Base-by-base conservation (phyloP, 352 stramenopile genomes). In the Nothophytophthora sp. region DNA sequence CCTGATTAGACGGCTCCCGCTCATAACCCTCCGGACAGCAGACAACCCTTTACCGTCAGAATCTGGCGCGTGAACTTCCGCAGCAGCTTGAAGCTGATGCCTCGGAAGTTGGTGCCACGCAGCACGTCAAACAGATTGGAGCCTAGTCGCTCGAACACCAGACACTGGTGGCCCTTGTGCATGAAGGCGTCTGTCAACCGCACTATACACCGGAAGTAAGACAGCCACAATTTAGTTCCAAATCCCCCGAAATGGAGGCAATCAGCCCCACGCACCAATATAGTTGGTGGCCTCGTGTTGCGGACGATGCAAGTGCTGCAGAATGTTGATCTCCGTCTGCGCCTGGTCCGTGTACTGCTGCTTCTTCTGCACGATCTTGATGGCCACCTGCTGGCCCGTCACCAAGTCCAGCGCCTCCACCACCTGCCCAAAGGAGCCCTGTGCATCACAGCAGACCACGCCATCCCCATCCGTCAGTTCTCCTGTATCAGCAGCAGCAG, bases 321-420 rank as follows among this genome's bases (percentile, higher is more conserved):
- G 69, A 18, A 99, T 89, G 41, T 82, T 82, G 59, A 99, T 98
- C 74, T 99, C 98, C 9, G 90, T 98, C 80, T 98, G 92, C 5
- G 97, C 97, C 63, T 99, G 97, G 41, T 93, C 72, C 18, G 92
- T 90, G 63, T 99, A 99, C 38, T 96, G 90, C 60, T 97, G 97
- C 56, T 98, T 98, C 63, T 95, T 99, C 78, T 99, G 99, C 45
- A 99, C 98, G 52, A 99, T 98, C 76, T 99, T 99, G 62, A 99
- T 98, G 8, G 96, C 96, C n/a, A 99, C 96, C n/a, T 97, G 65
- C 34, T 78, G 51, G 3, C 89, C 69, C 1, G 81, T 96, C 50
- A 83, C 45, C 8, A 79, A 73, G 55, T 96, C 86, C 5, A 80
- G n/a, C 8, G 75, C 84, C 53, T 92, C 76, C 32, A 92, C 69